phyloP scores from a whole-genome alignment of 2,329 filamentous ascomycete genomes.

The Pseudocercospora vitis region DNA sequence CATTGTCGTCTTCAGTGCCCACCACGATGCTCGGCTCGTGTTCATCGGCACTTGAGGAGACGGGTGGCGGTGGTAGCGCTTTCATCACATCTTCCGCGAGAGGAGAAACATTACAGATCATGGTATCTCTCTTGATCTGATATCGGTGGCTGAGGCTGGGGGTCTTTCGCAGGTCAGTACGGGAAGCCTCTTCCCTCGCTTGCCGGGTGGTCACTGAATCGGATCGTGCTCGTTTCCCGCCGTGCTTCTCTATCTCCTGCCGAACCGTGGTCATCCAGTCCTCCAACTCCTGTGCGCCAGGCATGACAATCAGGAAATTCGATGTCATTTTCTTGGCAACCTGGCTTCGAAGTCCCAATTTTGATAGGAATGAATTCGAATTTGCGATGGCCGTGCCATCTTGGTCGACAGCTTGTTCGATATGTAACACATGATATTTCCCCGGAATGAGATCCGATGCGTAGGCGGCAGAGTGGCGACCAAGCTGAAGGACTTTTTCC shows the following conservation, averaged over 20 bases:
- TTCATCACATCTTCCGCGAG: conserved; percentile 10
- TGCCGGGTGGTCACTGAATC: conserved; percentile 41
- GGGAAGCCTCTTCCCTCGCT: conserved; percentile 8
- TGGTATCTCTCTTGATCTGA: conserved; percentile 34
- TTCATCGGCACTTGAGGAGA: background rate
- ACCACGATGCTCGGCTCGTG: background rate
- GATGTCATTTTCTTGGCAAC: conserved; percentile 45
- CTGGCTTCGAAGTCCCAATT: conserved; percentile 57
- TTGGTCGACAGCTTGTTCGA: conserved; percentile 65
- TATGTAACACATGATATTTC: conserved; percentile 75
- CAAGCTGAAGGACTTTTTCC: conserved; percentile 70
- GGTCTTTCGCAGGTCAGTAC: conserved; percentile 29
- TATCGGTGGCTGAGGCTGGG: conserved; percentile 40
- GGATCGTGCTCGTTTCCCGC: conserved; percentile 63
- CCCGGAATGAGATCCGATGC: conserved; percentile 78
- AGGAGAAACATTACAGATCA: conserved; percentile 20
- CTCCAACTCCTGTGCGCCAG: conserved; percentile 72
- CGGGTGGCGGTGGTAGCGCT: background rate
- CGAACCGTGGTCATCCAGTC: conserved; percentile 69
- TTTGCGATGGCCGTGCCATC: conserved; percentile 53
- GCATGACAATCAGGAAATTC: conserved; percentile 71
- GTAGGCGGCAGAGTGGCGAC: conserved; percentile 75
- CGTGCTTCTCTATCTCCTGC: conserved; percentile 67
- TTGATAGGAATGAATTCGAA: conserved; percentile 63
- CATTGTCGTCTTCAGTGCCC: background rate